A percentile compares a stretch with the other conserved stretches of the same genome.
These are phyloP conservation scores for Scleroderma citrinum DNA, from an alignment of 768 basidiomycete genomes.

Conservation along the genomic window DNA sequence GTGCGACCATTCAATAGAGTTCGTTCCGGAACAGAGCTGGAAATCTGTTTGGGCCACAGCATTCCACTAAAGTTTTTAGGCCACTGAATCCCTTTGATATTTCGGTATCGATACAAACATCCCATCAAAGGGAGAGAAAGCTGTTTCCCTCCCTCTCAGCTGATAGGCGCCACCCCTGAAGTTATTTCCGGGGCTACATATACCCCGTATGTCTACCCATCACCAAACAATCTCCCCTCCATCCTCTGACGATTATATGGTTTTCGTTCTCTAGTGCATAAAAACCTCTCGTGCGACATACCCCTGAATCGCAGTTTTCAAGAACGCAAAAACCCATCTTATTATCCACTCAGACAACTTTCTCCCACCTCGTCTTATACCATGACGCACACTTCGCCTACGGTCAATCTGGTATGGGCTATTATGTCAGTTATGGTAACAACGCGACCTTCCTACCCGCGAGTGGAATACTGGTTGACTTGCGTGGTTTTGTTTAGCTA, in stretches of 20 bases:
- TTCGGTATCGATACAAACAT: too few relatives aligned
- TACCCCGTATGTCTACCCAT: not conserved
- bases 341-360: not conserved
- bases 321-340: too few relatives aligned
- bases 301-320: too few relatives aligned
- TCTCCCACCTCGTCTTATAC: not conserved
- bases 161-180: not conserved
- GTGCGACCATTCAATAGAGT: too few relatives aligned
- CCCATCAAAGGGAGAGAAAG: too few relatives aligned
- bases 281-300: not conserved
- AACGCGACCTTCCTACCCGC: not conserved
- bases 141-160: too few relatives aligned
- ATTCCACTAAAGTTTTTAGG: too few relatives aligned
- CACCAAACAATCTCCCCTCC: not conserved
- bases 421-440: constrained; percentile 44
- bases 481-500: constrained; percentile 34
- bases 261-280: not conserved
- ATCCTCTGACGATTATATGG: not conserved
- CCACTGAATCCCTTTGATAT: too few relatives aligned
- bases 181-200: not conserved
- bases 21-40: too few relatives aligned
- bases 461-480: not conserved
- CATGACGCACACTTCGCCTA: constrained; percentile 63
- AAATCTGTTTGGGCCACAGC: too few relatives aligned
- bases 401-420: constrained; percentile 59